Percentiles rank a stretch among this genome's conserved stretches.
phyloP scores from a whole-genome alignment of 495 filamentous ascomycete genomes.

The Penicillium crystallinum region DNA sequence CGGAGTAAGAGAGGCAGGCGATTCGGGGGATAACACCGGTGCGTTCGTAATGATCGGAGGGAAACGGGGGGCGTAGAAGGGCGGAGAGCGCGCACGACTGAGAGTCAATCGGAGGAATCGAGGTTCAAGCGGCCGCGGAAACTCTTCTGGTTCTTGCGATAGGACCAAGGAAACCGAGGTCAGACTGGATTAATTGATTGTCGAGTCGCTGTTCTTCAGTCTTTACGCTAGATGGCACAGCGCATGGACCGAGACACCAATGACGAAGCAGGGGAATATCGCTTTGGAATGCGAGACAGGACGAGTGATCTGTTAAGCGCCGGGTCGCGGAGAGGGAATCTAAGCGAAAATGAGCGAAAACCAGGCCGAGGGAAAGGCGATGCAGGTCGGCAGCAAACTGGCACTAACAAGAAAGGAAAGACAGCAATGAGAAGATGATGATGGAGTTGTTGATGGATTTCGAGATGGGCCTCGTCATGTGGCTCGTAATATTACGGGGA shows the following conservation, averaged over 20 bases:
- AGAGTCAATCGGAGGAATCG: slow-evolving; percentile 3
- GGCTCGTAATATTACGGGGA: slow-evolving; percentile 27
- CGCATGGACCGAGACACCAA: slow-evolving; percentile 8
- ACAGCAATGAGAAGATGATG: slow-evolving; percentile 11
- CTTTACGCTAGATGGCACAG: not conserved
- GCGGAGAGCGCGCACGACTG: not conserved
- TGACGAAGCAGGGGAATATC: slow-evolving; percentile 4
- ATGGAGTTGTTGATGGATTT: slow-evolving; percentile 18
- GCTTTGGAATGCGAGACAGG: slow-evolving; percentile 1
- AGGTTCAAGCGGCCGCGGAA: slow-evolving; percentile 2
- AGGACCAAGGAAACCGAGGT: not conserved
- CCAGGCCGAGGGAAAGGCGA: not conserved
- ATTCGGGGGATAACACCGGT: not conserved
- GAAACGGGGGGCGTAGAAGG: not conserved
- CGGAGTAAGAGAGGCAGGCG: not conserved
- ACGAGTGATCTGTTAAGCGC: slow-evolving; percentile 3
- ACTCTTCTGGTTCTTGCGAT: not conserved
- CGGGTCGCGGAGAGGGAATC: not conserved
- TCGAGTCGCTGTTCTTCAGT: not conserved
- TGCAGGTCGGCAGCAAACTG: slow-evolving; percentile 3
- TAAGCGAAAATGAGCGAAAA: slow-evolving; percentile 14
- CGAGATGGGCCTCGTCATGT: slow-evolving; percentile 20
- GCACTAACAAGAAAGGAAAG: slow-evolving; percentile 5
- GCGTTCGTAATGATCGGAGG: not conserved
- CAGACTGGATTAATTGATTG: not conserved